Conservation (phyloP, 2,329 filamentous ascomycete species). For the Calonectria montana region DNA sequence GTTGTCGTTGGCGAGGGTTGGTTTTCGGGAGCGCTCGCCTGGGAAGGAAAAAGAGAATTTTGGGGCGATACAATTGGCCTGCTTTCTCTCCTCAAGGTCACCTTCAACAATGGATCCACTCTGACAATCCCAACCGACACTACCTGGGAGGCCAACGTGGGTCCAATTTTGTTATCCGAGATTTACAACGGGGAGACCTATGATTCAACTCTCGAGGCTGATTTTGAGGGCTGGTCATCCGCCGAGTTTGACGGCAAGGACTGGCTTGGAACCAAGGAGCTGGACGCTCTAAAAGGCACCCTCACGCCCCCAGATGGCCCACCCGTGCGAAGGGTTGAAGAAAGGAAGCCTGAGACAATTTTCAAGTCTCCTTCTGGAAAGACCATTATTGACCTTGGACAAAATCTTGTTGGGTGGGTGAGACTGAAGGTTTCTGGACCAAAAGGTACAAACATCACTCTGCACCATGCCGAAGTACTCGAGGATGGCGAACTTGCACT, state of each 20-base stretch:
- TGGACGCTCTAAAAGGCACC: conserved; percentile 41
- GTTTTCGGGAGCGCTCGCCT: conserved; percentile 50
- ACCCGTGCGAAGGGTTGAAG: conserved; percentile 53
- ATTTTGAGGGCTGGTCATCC: conserved; percentile 43
- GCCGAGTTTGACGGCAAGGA: conserved; percentile 36
- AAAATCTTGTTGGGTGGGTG: conserved; percentile 66
- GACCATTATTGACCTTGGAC: conserved; percentile 65
- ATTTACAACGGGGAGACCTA: conserved; percentile 65
- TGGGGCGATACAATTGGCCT: conserved; percentile 53
- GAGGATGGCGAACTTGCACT: conserved; percentile 19
- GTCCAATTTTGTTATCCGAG: conserved; percentile 49
- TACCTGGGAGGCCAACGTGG: conserved; percentile 48
- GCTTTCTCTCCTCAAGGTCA: conserved; percentile 49
- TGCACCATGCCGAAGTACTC: conserved; percentile 43
- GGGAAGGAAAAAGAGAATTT: conserved; percentile 38
- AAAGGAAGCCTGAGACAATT: conserved; percentile 44
- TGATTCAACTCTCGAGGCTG: conserved; percentile 50
- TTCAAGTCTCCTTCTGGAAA: conserved; percentile 54
- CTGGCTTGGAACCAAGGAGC: conserved; percentile 47
- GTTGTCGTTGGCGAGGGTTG: conserved; percentile 60
- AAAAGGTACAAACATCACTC: conserved; percentile 53
- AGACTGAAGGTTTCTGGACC: conserved; percentile 52
- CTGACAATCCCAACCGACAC: conserved; percentile 49
- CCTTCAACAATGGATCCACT: conserved; percentile 43
- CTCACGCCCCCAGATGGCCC: conserved; percentile 55